Evolutionary conservation across 306 rosid genomes (phyloP).

Genomic region (Rosa rugosa): DNA sequence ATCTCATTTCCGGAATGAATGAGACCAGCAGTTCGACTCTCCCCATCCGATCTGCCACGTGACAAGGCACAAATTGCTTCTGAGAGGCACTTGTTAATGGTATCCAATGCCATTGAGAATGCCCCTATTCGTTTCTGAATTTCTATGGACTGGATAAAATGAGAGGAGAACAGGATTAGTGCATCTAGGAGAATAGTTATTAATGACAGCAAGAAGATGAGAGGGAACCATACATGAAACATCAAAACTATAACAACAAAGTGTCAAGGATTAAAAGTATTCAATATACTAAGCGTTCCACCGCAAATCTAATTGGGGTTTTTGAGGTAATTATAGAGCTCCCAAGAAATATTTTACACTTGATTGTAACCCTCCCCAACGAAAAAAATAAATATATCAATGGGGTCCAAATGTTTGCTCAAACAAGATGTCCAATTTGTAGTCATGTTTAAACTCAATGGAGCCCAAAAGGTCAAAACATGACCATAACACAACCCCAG

Average conservation of each 20-base stretch:
- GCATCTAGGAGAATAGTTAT: background rate
- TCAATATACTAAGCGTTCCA: background rate
- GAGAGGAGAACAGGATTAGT: background rate
- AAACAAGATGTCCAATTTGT: background rate
- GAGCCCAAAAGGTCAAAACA: background rate
- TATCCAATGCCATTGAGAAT: constrained; percentile 89
- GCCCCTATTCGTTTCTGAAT: constrained; percentile 93
- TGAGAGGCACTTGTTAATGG: constrained; percentile 90
- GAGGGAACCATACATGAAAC: background rate
- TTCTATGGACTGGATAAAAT: constrained; percentile 71
- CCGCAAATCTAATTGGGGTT: background rate
- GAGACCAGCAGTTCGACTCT: constrained; percentile 83
- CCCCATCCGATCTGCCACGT: constrained; percentile 95
- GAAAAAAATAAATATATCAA: background rate
- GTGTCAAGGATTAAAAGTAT: background rate
- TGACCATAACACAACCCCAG: constrained; percentile 6
- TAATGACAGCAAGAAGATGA: background rate
- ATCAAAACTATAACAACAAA: constrained; percentile 6
- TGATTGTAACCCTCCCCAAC: background rate
- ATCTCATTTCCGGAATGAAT: constrained; percentile 93
- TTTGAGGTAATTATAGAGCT: background rate
- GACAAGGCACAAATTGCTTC: constrained; percentile 89
- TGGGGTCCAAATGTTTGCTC: background rate
- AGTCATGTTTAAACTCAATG: background rate
- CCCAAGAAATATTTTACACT: background rate